phyloP scores from a whole-genome alignment of 768 basidiomycete species.

The Termitomyces sp. region DNA sequence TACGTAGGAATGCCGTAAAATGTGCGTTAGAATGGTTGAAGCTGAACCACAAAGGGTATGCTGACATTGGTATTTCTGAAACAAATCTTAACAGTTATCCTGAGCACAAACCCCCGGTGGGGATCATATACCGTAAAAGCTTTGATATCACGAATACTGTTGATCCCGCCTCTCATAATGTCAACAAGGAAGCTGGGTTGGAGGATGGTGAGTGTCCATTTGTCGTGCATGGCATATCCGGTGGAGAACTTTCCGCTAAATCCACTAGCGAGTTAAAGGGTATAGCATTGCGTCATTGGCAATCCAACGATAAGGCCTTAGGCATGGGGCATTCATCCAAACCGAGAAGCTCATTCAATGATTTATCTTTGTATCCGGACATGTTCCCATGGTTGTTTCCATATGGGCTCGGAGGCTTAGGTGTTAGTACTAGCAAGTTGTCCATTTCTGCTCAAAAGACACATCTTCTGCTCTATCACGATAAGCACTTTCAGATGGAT shows the following conservation, averaged over 20 bases:
- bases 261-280: slow-evolving; percentile 17
- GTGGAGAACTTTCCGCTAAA: slow-evolving; percentile 22
- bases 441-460: slow-evolving; percentile 22
- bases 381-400: slow-evolving; percentile 45
- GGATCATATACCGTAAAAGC: too few relatives aligned
- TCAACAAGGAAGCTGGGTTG: slow-evolving; percentile 15
- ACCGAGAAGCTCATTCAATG: slow-evolving; percentile 28
- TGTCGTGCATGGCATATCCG: slow-evolving; percentile 35
- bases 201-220: slow-evolving; percentile 33
- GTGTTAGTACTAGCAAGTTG: slow-evolving; percentile 16
- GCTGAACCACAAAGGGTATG: slow-evolving; percentile 33
- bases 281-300: slow-evolving; percentile 28
- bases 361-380: slow-evolving; percentile 34
- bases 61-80: slow-evolving; percentile 28
- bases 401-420: slow-evolving; percentile 28
- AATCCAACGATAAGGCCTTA: slow-evolving; percentile 22
- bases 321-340: slow-evolving; percentile 23
- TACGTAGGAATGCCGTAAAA: not conserved
- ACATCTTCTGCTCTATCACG: slow-evolving; percentile 34
- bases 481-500: slow-evolving; percentile 21
- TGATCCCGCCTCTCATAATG: slow-evolving; percentile 12
- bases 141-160: slow-evolving; percentile 17
- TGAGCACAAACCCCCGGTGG: slow-evolving; percentile 15
- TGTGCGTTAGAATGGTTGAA: slow-evolving; percentile 34
- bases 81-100: slow-evolving; percentile 25